These are phyloP conservation scores for Peribolospora baueri DNA, from an alignment of 768 basidiomycete species.

Conservation along the genomic window DNA sequence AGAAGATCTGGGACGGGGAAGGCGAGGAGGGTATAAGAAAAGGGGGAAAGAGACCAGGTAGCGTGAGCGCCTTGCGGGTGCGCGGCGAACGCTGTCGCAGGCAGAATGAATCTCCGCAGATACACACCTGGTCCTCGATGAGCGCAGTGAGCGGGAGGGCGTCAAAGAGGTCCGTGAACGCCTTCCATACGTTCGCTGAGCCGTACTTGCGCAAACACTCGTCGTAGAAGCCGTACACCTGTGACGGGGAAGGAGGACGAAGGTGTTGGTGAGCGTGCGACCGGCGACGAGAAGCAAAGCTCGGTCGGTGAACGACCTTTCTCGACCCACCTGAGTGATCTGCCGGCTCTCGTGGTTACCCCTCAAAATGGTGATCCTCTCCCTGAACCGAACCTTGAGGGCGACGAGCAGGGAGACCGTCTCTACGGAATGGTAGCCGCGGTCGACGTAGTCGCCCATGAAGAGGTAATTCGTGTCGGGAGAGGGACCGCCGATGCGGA, in stretches of 20 bases:
- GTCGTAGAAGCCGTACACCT: conserved; percentile 22
- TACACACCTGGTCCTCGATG: conserved; percentile 85
- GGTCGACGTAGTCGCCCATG: not conserved
- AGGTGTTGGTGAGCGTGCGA: too few relatives aligned
- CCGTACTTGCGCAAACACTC: not conserved
- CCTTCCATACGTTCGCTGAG: not conserved
- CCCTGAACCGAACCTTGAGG: not conserved
- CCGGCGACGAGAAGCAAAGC: too few relatives aligned
- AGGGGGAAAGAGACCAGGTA: not conserved
- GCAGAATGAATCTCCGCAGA: conserved; percentile 43
- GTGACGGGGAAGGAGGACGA: not conserved
- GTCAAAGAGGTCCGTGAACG: conserved; percentile 46
- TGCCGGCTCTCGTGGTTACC: not conserved
- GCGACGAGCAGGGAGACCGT: not conserved
- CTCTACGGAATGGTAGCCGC: not conserved
- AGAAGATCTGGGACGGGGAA: not conserved
- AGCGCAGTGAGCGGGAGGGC: conserved; percentile 88
- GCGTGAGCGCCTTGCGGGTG: too few relatives aligned
- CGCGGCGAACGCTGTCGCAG: too few relatives aligned
- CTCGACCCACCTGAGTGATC: not conserved
- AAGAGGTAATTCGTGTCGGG: not conserved
- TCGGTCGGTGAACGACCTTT: too few relatives aligned
- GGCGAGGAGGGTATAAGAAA: not conserved
- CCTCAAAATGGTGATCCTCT: not conserved
- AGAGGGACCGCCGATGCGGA: not conserved